Conservation (phyloP, 768 basidiomycete species). For the Mycena latifolia region DNA sequence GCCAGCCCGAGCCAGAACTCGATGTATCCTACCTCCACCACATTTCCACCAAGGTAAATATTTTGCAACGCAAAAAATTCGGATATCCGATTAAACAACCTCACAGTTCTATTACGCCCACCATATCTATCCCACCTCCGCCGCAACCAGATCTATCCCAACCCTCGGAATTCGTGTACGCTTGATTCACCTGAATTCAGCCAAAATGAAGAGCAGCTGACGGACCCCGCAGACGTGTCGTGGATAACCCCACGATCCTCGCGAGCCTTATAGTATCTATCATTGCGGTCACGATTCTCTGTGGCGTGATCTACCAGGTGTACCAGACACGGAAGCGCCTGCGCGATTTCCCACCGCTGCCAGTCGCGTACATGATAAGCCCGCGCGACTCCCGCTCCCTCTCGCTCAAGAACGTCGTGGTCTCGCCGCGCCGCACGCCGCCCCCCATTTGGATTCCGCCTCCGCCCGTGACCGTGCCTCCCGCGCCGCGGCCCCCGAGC, state of each 20-base stretch:
- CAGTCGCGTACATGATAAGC: background rate
- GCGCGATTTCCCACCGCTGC: background rate
- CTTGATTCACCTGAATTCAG: background rate
- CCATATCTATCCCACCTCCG: background rate
- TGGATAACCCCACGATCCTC: slow-evolving; percentile 16
- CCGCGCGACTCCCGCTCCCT: slow-evolving; percentile 6
- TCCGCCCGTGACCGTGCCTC: background rate
- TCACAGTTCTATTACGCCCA: background rate
- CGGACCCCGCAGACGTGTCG: background rate
- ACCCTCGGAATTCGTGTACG: slow-evolving; percentile 11
- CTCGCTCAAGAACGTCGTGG: slow-evolving; percentile 5
- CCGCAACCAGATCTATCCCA: background rate
- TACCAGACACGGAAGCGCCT: background rate
- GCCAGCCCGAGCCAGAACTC: background rate
- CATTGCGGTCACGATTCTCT: slow-evolving; percentile 10
- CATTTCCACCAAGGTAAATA: background rate
- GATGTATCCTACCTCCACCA: background rate
- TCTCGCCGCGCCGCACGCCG: background rate
- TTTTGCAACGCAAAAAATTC: background rate
- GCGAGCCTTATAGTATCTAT: slow-evolving; percentile 10
- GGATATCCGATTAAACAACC: background rate
- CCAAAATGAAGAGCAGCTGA: background rate
- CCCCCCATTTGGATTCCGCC: background rate
- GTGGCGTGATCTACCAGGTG: background rate
- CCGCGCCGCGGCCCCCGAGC: background rate